Conservation (phyloP, 495 filamentous ascomycete genomes). For the Xylaria scruposa region DNA sequence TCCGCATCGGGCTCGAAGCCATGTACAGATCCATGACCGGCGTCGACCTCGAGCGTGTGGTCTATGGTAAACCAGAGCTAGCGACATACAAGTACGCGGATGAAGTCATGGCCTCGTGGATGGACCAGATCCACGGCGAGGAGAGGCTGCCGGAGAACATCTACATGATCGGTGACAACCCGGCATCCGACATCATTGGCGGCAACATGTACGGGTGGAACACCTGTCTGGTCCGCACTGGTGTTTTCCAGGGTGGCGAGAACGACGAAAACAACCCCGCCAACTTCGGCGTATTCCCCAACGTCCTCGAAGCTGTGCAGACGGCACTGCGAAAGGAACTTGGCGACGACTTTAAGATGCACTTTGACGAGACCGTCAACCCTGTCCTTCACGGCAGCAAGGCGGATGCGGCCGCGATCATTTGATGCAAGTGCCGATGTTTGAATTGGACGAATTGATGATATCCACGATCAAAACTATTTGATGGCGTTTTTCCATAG, state of each 20-base stretch:
- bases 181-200: constrained; percentile 77
- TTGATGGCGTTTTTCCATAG: constrained; percentile 17
- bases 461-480: constrained; percentile 24
- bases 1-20: constrained; percentile 78
- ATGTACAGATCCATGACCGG: constrained; percentile 80
- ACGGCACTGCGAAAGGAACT: constrained; percentile 90
- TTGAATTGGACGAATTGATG: constrained; percentile 26
- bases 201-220: constrained; percentile 87
- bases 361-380: constrained; percentile 62
- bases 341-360: constrained; percentile 63
- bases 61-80: constrained; percentile 81
- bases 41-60: constrained; percentile 78
- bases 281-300: constrained; percentile 83
- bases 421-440: constrained; percentile 21
- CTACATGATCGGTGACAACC: constrained; percentile 87
- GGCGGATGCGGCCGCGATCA: constrained; percentile 38
- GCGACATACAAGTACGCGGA: constrained; percentile 85
- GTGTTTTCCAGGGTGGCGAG: constrained; percentile 64
- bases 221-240: constrained; percentile 77
- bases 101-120: constrained; percentile 75
- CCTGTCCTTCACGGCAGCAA: constrained; percentile 65
- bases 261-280: constrained; percentile 95
- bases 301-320: constrained; percentile 89
- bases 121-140: constrained; percentile 77
- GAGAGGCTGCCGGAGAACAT: constrained; percentile 72